These are phyloP conservation scores for Hygrophila difformis DNA, from an alignment of 257 asterid species.

Conservation along the genomic window DNA sequence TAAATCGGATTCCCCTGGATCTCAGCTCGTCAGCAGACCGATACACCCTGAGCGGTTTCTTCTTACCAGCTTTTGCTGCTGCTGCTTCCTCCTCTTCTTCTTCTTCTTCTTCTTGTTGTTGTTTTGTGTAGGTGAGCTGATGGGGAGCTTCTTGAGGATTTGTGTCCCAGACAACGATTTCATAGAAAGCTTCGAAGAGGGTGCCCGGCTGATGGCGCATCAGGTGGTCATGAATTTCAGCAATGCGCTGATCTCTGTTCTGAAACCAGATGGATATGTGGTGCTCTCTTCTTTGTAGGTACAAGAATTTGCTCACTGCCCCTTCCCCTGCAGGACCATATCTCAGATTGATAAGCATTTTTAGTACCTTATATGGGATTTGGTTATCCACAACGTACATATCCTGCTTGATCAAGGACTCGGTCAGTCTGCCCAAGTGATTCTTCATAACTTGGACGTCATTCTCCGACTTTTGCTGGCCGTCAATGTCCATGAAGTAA, in stretches of 20 bases:
- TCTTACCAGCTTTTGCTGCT: too few relatives aligned
- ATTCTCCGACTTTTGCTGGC: background rate
- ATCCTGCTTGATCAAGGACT: background rate
- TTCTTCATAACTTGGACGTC: background rate
- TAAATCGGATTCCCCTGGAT: background rate
- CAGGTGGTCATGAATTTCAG: too few relatives aligned
- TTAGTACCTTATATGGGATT: background rate
- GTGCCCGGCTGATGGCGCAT: too few relatives aligned
- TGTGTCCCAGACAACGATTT: too few relatives aligned
- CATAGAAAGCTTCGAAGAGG: too few relatives aligned
- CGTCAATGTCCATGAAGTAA: background rate
- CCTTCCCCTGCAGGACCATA: background rate
- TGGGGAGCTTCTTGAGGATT: too few relatives aligned
- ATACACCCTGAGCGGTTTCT: too few relatives aligned
- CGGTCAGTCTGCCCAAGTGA: constrained; percentile 1
- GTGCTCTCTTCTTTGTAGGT: too few relatives aligned
- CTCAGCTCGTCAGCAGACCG: background rate
- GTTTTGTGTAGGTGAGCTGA: too few relatives aligned
- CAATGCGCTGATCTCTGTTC: too few relatives aligned
- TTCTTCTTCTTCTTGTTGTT: too few relatives aligned
- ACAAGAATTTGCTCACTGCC: background rate
- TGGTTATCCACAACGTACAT: constrained; percentile 13
- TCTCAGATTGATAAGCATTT: background rate
- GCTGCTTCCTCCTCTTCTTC: too few relatives aligned
- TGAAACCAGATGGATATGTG: background rate